Percentiles rank a stretch among this genome's conserved stretches.
These are phyloP conservation scores for Populus euphratica DNA, from an alignment of 345 rosid species.

Conservation along the genomic window DNA sequence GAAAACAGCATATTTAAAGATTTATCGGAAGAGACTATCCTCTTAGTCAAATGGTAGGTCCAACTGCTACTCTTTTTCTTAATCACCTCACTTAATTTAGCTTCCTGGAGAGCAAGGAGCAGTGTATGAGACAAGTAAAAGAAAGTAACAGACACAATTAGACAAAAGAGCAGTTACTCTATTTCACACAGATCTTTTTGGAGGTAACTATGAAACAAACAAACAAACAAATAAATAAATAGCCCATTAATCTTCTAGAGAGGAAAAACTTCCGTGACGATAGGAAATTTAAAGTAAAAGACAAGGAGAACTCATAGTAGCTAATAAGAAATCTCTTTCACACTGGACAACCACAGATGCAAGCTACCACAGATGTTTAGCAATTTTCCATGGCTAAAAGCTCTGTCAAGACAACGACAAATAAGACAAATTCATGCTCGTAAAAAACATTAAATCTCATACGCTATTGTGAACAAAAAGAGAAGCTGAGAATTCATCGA, in stretches of 20 bases:
- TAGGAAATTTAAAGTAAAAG: background rate
- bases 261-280: background rate
- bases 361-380: background rate
- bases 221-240: background rate
- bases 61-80: background rate
- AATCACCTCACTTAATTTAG: background rate
- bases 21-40: background rate
- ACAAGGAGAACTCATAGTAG: background rate
- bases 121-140: background rate
- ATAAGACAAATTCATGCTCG: background rate
- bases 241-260: background rate
- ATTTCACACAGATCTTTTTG: background rate
- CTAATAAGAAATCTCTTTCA: background rate
- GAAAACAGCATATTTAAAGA: background rate
- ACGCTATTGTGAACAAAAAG: background rate
- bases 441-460: background rate
- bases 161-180: background rate
- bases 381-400: background rate
- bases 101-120: background rate
- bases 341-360: background rate
- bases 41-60: slow-evolving; percentile 1
- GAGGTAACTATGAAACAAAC: background rate
- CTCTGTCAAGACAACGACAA: background rate
- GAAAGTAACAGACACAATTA: background rate
- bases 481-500: background rate